Base-by-base conservation (phyloP, 2,329 filamentous ascomycete genomes). In the Neofusicoccum umdonicola region DNA sequence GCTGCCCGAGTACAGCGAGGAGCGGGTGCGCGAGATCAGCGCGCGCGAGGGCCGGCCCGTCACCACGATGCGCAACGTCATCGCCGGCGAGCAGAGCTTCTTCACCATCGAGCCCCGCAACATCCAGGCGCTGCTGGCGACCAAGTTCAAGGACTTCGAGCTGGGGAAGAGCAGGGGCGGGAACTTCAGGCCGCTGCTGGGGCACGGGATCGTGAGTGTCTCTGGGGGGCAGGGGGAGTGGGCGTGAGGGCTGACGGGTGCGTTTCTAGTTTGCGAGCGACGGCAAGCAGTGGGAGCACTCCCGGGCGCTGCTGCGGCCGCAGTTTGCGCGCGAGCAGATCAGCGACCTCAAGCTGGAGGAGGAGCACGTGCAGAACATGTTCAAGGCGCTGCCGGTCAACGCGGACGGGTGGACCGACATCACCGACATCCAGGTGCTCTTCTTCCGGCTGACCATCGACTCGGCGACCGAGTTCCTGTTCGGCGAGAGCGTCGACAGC, bases 361-460 rank as follows among this genome's bases (percentile, higher is more conserved):
- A 90, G 69, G 76, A 73, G 2, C 87, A 90, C 75, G 79, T 89
- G 15, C 74, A 80, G 37, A 79, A 83, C 31, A 77, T 92, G 64
- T 79, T 90, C 31, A 78, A 80, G n/a, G 81, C 82, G 22, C 81
- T 92, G 8, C 86, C 87, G 0, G 17, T 42, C 22, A 56, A 54
- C 50, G 72, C 72, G 0, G 77, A 85, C 65, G 82, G 87, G 52
- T 75, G 75, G 75, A 34, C 67, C 3, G 41, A 79, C 13, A 76
- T 75, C 3, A 69, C 77, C 22, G 76, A 79, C 64, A 64, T 79
- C 4, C 76, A 78, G 51, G 69, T 71, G 11, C 74, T 82, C 13
- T 82, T 83, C 73, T 83, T 83, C 74, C 72, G 76, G n/a, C 66
- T 82, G 11, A 83, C 81, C 1, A 78, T 83, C 64, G 81, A 83